Conservation (phyloP, 176 grass and related monocot species). For the Avena eriantha region DNA sequence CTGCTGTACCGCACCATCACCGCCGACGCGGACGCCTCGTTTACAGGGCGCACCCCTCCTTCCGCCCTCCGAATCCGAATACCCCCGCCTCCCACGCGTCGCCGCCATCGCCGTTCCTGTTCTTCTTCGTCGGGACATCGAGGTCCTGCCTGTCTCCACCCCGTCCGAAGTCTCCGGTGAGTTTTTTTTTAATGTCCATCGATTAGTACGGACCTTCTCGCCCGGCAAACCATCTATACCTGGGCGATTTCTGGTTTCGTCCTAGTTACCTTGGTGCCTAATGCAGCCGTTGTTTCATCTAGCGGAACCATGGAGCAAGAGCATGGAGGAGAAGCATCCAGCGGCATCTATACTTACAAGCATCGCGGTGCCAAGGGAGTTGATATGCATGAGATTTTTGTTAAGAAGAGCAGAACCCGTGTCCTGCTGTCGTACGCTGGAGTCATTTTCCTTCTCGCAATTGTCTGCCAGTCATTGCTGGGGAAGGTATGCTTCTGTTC, state of each 20-base stretch:
- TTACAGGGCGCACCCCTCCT: neutral
- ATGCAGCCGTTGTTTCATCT: constrained; percentile 19
- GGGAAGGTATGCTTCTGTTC: constrained; percentile 52
- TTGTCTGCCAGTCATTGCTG: constrained; percentile 44
- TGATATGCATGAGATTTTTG: constrained; percentile 69
- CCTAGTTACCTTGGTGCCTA: constrained; percentile 24
- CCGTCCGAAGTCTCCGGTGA: too few relatives aligned
- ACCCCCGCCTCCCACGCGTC: too few relatives aligned
- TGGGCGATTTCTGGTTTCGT: neutral
- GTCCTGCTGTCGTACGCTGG: constrained; percentile 65
- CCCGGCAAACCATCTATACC: neutral
- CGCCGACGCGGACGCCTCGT: too few relatives aligned
- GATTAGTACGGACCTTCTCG: neutral
- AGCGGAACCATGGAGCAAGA: constrained; percentile 38
- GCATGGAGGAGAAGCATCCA: neutral
- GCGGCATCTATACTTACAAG: constrained; percentile 48
- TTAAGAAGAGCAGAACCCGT: constrained; percentile 62
- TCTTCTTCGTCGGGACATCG: too few relatives aligned
- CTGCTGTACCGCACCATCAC: neutral
- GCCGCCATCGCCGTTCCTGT: too few relatives aligned
- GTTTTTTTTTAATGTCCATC: too few relatives aligned
- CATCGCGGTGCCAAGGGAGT: constrained; percentile 46
- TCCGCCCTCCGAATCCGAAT: neutral
- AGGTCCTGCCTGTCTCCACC: too few relatives aligned
- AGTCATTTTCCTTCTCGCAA: constrained; percentile 51